Conservation (phyloP, 352 stramenopile genomes). For the Phytophthora cajani region DNA sequence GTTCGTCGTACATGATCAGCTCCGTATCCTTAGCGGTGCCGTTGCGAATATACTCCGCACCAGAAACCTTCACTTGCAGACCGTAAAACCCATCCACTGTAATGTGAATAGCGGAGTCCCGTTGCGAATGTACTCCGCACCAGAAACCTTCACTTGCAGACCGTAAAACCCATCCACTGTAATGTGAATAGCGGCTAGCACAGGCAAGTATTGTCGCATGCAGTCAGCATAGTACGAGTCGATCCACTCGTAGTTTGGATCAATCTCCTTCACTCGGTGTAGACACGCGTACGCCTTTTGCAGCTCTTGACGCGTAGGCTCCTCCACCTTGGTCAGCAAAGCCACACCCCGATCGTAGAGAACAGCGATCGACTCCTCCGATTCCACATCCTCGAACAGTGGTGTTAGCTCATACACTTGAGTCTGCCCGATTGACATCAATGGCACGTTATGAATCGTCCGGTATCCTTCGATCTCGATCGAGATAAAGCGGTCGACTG, state of each 20-base stretch:
- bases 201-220: slow-evolving; percentile 69
- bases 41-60: slow-evolving; percentile 79
- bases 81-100: slow-evolving; percentile 76
- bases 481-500: slow-evolving; percentile 72
- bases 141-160: slow-evolving; percentile 81
- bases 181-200: slow-evolving; percentile 75
- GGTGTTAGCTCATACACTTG: slow-evolving; percentile 84
- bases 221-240: slow-evolving; percentile 82
- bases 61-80: slow-evolving; percentile 81
- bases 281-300: slow-evolving; percentile 82
- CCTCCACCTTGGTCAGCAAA: slow-evolving; percentile 70
- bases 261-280: slow-evolving; percentile 66
- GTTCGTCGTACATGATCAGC: slow-evolving; percentile 68
- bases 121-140: slow-evolving; percentile 79
- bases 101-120: slow-evolving; percentile 79
- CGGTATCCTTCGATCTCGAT: slow-evolving; percentile 82
- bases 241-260: slow-evolving; percentile 87
- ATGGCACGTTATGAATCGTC: slow-evolving; percentile 66
- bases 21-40: slow-evolving; percentile 80
- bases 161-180: slow-evolving; percentile 76
- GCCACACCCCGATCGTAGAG: slow-evolving; percentile 76
- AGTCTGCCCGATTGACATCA: slow-evolving; percentile 72
- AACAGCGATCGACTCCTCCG: slow-evolving; percentile 65
- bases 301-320: slow-evolving; percentile 61
- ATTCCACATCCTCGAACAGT: slow-evolving; percentile 76